Percentiles rank a stretch among this genome's conserved stretches.
Evolutionary conservation across 2,329 filamentous ascomycete species (phyloP).

Genomic region (Fusarium papillatum): DNA sequence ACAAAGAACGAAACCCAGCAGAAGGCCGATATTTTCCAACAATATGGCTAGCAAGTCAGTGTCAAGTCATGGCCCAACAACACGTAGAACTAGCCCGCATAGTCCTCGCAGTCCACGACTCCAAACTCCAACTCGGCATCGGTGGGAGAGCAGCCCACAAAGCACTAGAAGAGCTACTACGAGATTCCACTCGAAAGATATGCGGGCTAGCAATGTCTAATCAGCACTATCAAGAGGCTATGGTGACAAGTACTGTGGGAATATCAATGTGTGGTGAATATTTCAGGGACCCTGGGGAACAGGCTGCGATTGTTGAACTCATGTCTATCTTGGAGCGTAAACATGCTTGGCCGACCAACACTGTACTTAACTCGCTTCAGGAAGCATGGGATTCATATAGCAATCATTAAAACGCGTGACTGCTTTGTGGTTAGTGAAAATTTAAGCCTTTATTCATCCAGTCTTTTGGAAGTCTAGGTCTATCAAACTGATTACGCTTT

Average conservation of each 20-base stretch:
- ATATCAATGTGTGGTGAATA: constrained; percentile 37
- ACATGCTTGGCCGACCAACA: constrained; percentile 26
- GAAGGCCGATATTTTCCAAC: constrained; percentile 16
- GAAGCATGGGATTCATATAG: not conserved
- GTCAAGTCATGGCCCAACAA: constrained; percentile 29
- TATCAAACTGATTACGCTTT: not conserved
- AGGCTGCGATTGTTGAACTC: constrained; percentile 17
- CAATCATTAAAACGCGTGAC: not conserved
- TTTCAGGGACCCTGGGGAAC: constrained; percentile 22
- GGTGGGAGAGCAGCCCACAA: constrained; percentile 26
- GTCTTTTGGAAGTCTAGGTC: not conserved
- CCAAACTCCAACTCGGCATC: constrained; percentile 24
- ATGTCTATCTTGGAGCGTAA: constrained; percentile 19
- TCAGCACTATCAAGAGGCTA: constrained; percentile 11
- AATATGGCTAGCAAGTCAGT: constrained; percentile 24
- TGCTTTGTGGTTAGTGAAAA: not conserved
- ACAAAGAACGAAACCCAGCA: constrained; percentile 11
- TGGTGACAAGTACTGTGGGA: constrained; percentile 24
- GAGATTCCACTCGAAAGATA: constrained; percentile 17
- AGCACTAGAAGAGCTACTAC: constrained; percentile 19
- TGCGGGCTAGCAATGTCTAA: constrained; percentile 22
- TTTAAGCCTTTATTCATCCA: not conserved
- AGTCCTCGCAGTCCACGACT: constrained; percentile 29
- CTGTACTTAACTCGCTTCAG: not conserved
- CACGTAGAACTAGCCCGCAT: constrained; percentile 28